phyloP scores from a whole-genome alignment of 208 protist genomes.

The Angomonas desouzai region DNA sequence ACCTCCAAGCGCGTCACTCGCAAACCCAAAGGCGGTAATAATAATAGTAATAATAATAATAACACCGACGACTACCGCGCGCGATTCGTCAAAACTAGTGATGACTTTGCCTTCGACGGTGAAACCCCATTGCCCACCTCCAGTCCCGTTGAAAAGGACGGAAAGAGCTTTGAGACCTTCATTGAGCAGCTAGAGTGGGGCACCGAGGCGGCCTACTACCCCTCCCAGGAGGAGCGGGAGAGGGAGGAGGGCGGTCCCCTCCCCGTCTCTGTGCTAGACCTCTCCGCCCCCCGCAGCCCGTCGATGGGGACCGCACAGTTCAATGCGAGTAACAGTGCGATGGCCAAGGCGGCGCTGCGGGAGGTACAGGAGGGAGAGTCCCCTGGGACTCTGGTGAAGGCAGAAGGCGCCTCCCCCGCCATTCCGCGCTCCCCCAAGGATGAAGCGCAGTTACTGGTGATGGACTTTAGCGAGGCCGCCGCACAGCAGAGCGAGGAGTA shows the following conservation, averaged over 20 bases:
- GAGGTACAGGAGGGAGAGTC: too few relatives aligned
- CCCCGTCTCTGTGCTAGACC: not conserved
- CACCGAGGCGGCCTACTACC: not conserved
- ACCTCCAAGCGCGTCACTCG: not conserved
- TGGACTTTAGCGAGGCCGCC: not conserved
- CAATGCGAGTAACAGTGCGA: not conserved
- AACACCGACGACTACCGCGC: not conserved
- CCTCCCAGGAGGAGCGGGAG: not conserved
- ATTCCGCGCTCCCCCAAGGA: not conserved
- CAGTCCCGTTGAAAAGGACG: not conserved
- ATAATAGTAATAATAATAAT: conserved; percentile 2
- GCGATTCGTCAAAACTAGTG: not conserved
- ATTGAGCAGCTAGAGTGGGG: not conserved
- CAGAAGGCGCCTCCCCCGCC: not conserved
- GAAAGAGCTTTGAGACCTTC: not conserved
- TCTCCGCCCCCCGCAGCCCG: not conserved
- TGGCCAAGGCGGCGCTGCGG: too few relatives aligned
- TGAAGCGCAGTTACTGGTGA: not conserved
- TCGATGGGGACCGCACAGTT: not conserved
- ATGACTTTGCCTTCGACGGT: not conserved
- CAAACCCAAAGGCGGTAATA: not conserved
- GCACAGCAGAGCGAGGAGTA: not conserved
- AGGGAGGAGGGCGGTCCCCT: not conserved
- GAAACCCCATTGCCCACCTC: not conserved
- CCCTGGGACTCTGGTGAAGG: too few relatives aligned